A percentile compares a stretch with the other conserved stretches of the same genome.
These are phyloP conservation scores for Hypoxylon trugodes DNA, from an alignment of 495 filamentous ascomycete genomes.

Conservation along the genomic window DNA sequence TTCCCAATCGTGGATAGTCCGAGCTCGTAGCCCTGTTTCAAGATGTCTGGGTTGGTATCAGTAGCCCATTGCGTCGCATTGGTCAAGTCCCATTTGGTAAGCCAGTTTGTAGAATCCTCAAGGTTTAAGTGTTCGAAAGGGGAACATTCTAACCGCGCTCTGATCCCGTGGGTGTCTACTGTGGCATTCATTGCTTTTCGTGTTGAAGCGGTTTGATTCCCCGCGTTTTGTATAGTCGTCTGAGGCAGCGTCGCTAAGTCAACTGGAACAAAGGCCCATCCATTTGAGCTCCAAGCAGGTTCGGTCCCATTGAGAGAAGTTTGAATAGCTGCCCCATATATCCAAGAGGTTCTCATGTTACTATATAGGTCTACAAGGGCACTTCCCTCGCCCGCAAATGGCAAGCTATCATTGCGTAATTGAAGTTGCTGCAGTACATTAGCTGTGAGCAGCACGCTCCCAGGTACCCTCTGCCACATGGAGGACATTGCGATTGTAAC, in stretches of 20 bases:
- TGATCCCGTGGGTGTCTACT: conserved; percentile 43
- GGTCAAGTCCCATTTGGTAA: conserved; percentile 33
- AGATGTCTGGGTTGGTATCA: background rate
- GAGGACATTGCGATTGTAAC: conserved; percentile 53
- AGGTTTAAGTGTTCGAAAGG: conserved; percentile 22
- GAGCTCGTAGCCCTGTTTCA: conserved; percentile 12
- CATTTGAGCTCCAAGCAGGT: conserved; percentile 49
- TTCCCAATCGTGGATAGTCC: background rate
- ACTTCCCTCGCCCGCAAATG: too few relatives aligned
- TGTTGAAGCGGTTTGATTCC: background rate
- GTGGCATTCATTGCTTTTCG: conserved; percentile 31
- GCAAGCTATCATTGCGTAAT: too few relatives aligned
- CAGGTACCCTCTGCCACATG: conserved; percentile 36
- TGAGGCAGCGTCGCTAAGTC: conserved; percentile 20
- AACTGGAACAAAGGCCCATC: conserved; percentile 49
- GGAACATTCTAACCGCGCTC: conserved; percentile 44
- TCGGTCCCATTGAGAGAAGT: conserved; percentile 43
- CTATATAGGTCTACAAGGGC: conserved; percentile 11
- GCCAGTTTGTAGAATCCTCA: conserved; percentile 38
- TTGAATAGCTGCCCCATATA: conserved; percentile 48
- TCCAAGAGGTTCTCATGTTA: conserved; percentile 29
- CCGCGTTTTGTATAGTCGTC: background rate
- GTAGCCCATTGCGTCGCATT: conserved; percentile 10
- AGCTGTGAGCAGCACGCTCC: conserved; percentile 1
- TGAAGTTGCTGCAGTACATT: conserved; percentile 12